phyloP scores from a whole-genome alignment of 345 rosid species.

The Diplotaxis tenuifolia region DNA sequence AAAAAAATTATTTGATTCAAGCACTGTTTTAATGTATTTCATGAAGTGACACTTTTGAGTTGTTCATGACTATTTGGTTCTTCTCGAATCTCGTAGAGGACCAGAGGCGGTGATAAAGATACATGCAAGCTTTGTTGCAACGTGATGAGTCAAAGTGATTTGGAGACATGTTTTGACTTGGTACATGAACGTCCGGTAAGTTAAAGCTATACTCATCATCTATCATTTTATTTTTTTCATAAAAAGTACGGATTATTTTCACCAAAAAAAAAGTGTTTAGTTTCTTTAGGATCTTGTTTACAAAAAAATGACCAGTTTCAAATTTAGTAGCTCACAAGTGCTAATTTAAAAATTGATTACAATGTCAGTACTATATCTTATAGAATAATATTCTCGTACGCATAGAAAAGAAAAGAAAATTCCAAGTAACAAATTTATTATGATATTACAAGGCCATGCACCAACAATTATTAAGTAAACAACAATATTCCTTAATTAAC shows the following conservation, averaged over 20 bases:
- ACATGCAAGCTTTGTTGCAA: conserved; percentile 5
- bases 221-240: not conserved
- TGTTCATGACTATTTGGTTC: not conserved
- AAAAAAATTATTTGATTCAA: not conserved
- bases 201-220: not conserved
- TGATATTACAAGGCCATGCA: conserved; percentile 10
- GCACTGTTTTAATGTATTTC: not conserved
- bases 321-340: not conserved
- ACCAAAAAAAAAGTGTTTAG: not conserved
- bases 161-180: not conserved
- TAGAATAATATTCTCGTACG: not conserved
- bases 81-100: not conserved
- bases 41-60: not conserved
- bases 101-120: not conserved
- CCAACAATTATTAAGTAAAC: conserved; percentile 10
- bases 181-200: not conserved
- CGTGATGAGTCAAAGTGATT: not conserved
- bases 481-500: not conserved
- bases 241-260: not conserved
- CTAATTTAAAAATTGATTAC: not conserved
- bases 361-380: not conserved
- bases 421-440: conserved; percentile 1
- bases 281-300: not conserved
- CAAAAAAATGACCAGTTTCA: not conserved
- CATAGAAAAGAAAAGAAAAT: not conserved